Evolutionary conservation across 495 filamentous ascomycete species (phyloP).

Genomic region (Cladorrhinum samala): DNA sequence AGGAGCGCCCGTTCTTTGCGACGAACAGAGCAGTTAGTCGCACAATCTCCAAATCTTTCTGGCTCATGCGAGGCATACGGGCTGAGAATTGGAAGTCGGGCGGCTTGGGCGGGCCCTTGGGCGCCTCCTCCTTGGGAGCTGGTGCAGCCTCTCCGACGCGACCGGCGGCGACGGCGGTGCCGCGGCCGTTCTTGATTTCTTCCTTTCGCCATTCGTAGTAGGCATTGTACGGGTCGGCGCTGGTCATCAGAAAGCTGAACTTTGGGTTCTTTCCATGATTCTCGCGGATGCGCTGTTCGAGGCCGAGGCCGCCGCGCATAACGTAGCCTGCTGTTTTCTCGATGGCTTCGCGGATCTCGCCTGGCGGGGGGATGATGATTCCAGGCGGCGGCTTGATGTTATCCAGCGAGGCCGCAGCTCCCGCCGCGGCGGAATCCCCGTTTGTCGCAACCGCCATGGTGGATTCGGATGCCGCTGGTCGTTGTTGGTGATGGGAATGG

Average conservation of each 20-base stretch:
- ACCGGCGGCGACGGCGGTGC: conserved; percentile 73
- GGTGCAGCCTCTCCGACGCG: conserved; percentile 57
- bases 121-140: conserved; percentile 50
- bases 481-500: conserved; percentile 5
- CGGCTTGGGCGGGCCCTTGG: conserved; percentile 80
- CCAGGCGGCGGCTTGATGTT: conserved; percentile 71
- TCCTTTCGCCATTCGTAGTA: conserved; percentile 87
- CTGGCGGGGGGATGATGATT: conserved; percentile 71
- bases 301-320: conserved; percentile 70
- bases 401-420: conserved; percentile 42
- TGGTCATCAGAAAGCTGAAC: conserved; percentile 74
- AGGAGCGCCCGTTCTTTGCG: conserved; percentile 83
- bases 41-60: conserved; percentile 91
- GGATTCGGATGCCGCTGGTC: conserved; percentile 7
- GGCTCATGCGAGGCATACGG: conserved; percentile 94
- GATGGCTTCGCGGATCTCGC: conserved; percentile 66
- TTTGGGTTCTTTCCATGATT: conserved; percentile 83
- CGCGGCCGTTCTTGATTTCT: conserved; percentile 78
- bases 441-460: conserved; percentile 50
- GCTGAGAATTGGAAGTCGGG: conserved; percentile 90
- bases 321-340: conserved; percentile 98
- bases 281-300: conserved; percentile 84
- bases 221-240: conserved; percentile 76
- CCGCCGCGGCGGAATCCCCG: conserved; percentile 43
- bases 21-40: conserved; percentile 84